Percentiles rank a stretch among this genome's conserved stretches.
These are phyloP conservation scores for Dillenia turbinata DNA, from an alignment of 164 flowering plant species.

Conservation along the genomic window DNA sequence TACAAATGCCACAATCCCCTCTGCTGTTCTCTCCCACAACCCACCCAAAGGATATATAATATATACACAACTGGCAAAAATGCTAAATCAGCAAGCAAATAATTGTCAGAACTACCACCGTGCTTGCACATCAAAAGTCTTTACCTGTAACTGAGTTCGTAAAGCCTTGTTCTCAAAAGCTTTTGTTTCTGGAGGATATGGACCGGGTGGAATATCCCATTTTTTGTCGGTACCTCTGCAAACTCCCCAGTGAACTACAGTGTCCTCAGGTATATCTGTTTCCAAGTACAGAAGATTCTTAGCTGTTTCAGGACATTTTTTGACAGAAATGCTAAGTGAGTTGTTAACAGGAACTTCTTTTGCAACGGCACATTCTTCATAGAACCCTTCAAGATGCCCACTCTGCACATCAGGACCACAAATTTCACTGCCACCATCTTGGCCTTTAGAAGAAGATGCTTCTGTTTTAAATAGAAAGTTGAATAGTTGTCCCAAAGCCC, in stretches of 20 bases:
- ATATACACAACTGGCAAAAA: not conserved
- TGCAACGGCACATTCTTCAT: conserved; percentile 56
- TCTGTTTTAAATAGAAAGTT: conserved; percentile 39
- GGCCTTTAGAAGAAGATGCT: conserved; percentile 26
- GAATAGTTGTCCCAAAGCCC: conserved; percentile 54
- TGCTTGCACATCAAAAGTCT: not conserved
- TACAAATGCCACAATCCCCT: no score
- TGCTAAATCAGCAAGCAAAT: not conserved
- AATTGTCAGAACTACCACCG: no score
- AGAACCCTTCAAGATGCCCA: conserved; percentile 54
- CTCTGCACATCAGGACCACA: conserved; percentile 21
- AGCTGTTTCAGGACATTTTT: conserved; percentile 42
- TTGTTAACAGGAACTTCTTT: conserved; percentile 49
- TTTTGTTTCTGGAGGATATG: conserved; percentile 66
- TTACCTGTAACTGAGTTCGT: conserved; percentile 77
- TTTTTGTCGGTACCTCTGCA: conserved; percentile 50
- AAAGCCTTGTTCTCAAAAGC: conserved; percentile 75
- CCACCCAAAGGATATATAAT: not conserved
- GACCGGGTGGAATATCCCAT: conserved; percentile 81
- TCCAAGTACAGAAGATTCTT: conserved; percentile 57
- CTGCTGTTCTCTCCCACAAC: no score
- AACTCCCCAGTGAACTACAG: conserved; percentile 92
- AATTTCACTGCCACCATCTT: conserved; percentile 25
- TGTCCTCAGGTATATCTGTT: conserved; percentile 81
- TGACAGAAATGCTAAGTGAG: conserved; percentile 51